These are phyloP conservation scores for Buddleja alternifolia DNA, from an alignment of 257 asterid species.

Conservation along the genomic window DNA sequence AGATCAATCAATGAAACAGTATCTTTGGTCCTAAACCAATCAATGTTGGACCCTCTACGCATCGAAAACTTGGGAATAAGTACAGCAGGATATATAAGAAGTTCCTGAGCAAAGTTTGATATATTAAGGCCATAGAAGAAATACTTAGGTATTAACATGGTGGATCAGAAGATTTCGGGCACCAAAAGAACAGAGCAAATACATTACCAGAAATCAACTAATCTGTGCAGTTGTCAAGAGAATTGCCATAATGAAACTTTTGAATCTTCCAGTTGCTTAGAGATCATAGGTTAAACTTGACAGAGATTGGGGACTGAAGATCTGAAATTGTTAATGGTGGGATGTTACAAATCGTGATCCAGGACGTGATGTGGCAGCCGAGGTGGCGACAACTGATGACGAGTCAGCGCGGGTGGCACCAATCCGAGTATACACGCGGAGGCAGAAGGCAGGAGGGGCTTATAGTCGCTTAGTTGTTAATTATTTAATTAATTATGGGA, in stretches of 20 bases:
- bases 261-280: background rate
- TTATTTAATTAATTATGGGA: no score
- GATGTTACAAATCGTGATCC: no score
- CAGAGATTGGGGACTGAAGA: background rate
- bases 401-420: no score
- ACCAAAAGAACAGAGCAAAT: background rate
- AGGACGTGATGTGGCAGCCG: no score
- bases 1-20: background rate
- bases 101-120: background rate
- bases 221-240: background rate
- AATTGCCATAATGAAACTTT: background rate
- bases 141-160: no score
- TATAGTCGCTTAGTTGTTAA: no score
- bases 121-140: slow-evolving; percentile 17
- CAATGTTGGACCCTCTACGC: background rate
- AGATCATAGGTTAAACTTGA: background rate
- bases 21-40: background rate
- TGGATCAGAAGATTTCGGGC: background rate
- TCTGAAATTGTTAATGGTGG: background rate
- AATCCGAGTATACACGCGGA: no score
- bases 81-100: slow-evolving; percentile 6
- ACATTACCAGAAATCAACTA: background rate
- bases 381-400: no score
- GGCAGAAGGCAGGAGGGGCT: no score
- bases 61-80: slow-evolving; percentile 6